Evolutionary conservation across 225 moss, liverwort and hornwort genomes (phyloP).

Genomic region (Marchantia paleacea): DNA sequence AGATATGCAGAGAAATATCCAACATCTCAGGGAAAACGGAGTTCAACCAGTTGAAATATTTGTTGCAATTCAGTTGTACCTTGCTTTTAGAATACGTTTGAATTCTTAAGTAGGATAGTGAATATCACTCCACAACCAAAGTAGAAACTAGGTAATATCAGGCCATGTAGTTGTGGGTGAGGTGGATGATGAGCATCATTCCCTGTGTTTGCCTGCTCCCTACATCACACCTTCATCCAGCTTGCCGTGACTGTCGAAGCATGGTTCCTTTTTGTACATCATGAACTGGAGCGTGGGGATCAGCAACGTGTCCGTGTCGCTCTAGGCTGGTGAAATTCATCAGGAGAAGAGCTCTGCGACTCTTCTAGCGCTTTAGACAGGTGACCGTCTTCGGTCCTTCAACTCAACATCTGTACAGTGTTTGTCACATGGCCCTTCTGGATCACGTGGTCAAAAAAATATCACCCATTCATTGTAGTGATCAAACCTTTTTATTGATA

Average conservation of each 20-base stretch:
- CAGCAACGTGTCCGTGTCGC: background rate
- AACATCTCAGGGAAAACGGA: background rate
- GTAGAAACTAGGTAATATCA: slow-evolving; percentile 9
- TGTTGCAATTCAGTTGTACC: slow-evolving; percentile 10
- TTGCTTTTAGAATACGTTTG: background rate
- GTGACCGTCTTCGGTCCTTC: slow-evolving; percentile 4
- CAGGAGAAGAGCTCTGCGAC: slow-evolving; percentile 4
- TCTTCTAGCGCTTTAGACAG: slow-evolving; percentile 18
- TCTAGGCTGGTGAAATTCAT: background rate
- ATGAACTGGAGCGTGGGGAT: slow-evolving; percentile 9
- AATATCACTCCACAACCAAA: slow-evolving; percentile 4
- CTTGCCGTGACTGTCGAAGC: background rate
- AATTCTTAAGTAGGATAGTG: slow-evolving; percentile 7
- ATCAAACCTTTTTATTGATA: no score
- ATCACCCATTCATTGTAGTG: slow-evolving; percentile 3
- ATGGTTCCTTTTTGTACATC: slow-evolving; percentile 6
- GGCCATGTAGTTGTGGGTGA: slow-evolving; percentile 13
- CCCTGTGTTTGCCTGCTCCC: slow-evolving; percentile 6
- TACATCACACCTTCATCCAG: background rate
- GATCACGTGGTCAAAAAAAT: slow-evolving; percentile 10
- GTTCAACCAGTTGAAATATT: background rate
- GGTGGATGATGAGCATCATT: slow-evolving; percentile 18
- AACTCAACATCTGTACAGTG: slow-evolving; percentile 21
- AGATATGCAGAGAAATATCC: background rate
- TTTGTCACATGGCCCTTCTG: slow-evolving; percentile 6